phyloP scores from a whole-genome alignment of 345 rosid genomes.

The Theobroma cacao region DNA sequence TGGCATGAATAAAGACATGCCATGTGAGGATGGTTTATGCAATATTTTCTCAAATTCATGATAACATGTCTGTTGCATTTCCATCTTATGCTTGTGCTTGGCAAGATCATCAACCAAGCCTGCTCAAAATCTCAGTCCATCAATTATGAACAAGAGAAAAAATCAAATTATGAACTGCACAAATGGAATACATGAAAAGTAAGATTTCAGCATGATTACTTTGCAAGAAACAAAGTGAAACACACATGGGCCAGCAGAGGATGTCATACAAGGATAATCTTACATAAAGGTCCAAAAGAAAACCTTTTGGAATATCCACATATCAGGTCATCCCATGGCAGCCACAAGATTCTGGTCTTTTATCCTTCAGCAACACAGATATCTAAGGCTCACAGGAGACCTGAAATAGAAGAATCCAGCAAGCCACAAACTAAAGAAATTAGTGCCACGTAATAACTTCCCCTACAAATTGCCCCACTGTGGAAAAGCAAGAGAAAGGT shows the following conservation, averaged over 20 bases:
- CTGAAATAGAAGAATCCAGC: slow-evolving; percentile 25
- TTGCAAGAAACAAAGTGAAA: slow-evolving; percentile 5
- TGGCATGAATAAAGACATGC: neutral
- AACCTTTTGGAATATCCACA: slow-evolving; percentile 23
- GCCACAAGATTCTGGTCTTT: slow-evolving; percentile 29
- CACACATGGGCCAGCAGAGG: neutral
- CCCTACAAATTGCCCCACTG: slow-evolving; percentile 16
- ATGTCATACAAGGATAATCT: slow-evolving; percentile 8
- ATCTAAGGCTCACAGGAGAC: slow-evolving; percentile 23
- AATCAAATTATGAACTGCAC: neutral
- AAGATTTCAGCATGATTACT: neutral
- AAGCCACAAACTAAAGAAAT: slow-evolving; percentile 18
- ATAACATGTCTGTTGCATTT: neutral
- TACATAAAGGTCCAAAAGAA: slow-evolving; percentile 22
- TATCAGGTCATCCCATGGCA: slow-evolving; percentile 22
- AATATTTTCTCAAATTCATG: slow-evolving; percentile 1
- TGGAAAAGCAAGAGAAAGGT: slow-evolving; percentile 26
- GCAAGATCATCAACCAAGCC: neutral
- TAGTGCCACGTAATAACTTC: slow-evolving; percentile 13
- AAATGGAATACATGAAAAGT: neutral
- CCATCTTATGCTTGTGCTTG: neutral
- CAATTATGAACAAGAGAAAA: neutral
- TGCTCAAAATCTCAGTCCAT: neutral
- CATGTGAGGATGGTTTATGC: slow-evolving; percentile 1
- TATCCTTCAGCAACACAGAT: slow-evolving; percentile 24